Base-by-base conservation (phyloP, 371 early-diverging fungal species). In the Basidiobolus heterosporus region DNA sequence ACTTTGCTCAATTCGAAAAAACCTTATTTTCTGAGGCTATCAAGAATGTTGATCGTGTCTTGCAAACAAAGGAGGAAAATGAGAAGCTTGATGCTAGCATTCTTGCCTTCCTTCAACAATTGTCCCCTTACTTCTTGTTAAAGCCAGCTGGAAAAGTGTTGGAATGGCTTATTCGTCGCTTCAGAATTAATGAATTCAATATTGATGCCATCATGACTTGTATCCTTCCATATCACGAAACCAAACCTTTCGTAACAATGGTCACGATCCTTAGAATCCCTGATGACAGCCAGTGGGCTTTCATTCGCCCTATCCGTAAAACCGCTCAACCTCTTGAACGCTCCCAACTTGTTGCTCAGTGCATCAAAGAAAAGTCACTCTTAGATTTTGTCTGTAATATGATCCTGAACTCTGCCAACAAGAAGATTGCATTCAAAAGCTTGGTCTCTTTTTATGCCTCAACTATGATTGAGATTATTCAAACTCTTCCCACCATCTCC, bases 101-200 rank as follows among this genome's bases (percentile, higher is more conserved):
- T 52, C 57, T 64, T 3, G 49, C 65, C 30, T 88, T 93, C 46
- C 55, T 94, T 37, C 67, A 66, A 15, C 72, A 73, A 17, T 52
- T 94, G 17, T 84, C 87, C 9, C 90, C 85, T 14, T 79, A 87
- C 60, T 85, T 91, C 53, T 56, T 91, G 44, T 62, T 82, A 23
- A 75, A 77, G 46, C 75, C 85, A 4, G 75, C 91, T 1, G 82
- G 83, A 45, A 89, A 90, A 58, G 84, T 79, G 0, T 55, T 93
- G 16, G 97, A 96, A 64, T 96, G 92, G 85, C 72, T 96, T 43
- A 65, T 94, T 17, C 76, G 92, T 43, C 75, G 92, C 30, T 93
- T 91, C 70, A 70, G 84, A 41, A 75, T 87, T 49, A 68, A 95
- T 46, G 81, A 87, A 57, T 78, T 80, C 64, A 95, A 93, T 51